Percentiles rank a stretch among this genome's conserved stretches.
Evolutionary conservation across 2,329 filamentous ascomycete species (phyloP).

Genomic region (Colletotrichum acutatum): DNA sequence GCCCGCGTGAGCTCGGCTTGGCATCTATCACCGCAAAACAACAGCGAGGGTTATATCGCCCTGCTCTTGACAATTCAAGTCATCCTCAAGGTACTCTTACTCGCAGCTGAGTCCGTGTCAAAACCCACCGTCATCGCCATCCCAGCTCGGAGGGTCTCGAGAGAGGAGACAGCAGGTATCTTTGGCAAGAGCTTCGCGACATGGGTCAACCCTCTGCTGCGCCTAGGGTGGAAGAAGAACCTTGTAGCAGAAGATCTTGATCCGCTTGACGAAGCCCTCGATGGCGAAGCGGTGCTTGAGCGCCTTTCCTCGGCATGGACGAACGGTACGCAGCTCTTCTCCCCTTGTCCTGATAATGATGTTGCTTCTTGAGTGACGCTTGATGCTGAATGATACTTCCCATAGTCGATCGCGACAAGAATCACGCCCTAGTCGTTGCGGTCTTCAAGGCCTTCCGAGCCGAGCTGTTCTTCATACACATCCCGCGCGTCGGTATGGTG

Average conservation of each 20-base stretch:
- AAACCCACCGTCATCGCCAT: neutral
- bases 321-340: neutral
- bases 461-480: constrained; percentile 42
- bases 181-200: constrained; percentile 10
- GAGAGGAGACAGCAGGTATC: constrained; percentile 11
- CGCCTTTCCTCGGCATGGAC: constrained; percentile 6
- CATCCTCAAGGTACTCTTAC: neutral
- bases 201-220: constrained; percentile 15
- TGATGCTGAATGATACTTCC: neutral
- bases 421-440: neutral
- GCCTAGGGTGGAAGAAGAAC: constrained; percentile 3
- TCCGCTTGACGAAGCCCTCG: constrained; percentile 4
- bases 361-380: neutral
- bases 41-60: neutral
- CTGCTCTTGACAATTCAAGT: neutral
- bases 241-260: constrained; percentile 9
- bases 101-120: neutral
- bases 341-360: too few species aligned
- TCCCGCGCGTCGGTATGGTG: constrained; percentile 43
- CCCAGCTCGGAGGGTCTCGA: neutral
- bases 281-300: neutral
- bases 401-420: neutral
- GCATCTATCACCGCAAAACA: neutral
- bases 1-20: neutral
- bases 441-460: constrained; percentile 1